A percentile compares a stretch with the other conserved stretches of the same genome.
These are phyloP conservation scores for Ophiostoma piceae DNA, from an alignment of 2,329 filamentous ascomycete species.

Conservation along the genomic window DNA sequence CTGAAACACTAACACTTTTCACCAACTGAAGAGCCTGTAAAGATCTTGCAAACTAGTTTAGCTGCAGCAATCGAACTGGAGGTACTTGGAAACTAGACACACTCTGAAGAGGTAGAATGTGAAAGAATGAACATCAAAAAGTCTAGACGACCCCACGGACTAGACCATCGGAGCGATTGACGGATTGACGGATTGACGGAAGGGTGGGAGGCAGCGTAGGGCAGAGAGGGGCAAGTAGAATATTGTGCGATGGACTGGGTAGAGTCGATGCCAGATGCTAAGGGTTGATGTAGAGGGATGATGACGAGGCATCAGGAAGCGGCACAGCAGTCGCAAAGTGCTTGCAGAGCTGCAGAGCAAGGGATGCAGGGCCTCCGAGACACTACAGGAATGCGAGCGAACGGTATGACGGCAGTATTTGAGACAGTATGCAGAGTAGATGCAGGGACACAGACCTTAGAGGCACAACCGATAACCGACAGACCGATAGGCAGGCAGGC, in stretches of 20 bases:
- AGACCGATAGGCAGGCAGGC: neutral
- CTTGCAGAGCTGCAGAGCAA: neutral
- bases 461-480: neutral
- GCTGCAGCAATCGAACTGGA: neutral
- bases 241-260: neutral
- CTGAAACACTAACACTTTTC: neutral
- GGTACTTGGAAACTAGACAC: neutral
- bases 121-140: neutral
- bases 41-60: slow-evolving; percentile 8
- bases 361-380: neutral
- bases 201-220: slow-evolving; percentile 8
- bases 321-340: neutral
- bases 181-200: neutral
- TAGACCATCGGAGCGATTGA: slow-evolving; percentile 5
- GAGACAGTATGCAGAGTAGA: neutral
- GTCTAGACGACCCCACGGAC: neutral
- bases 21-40: neutral
- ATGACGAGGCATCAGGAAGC: neutral
- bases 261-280: too few species aligned
- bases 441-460: neutral
- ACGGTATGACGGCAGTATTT: slow-evolving; percentile 1
- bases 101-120: neutral
- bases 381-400: neutral
- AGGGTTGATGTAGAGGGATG: neutral
- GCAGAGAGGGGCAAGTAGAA: slow-evolving; percentile 7